These are phyloP conservation scores for Juglanconis sp. DNA, from an alignment of 2,329 filamentous ascomycete species.

Conservation along the genomic window DNA sequence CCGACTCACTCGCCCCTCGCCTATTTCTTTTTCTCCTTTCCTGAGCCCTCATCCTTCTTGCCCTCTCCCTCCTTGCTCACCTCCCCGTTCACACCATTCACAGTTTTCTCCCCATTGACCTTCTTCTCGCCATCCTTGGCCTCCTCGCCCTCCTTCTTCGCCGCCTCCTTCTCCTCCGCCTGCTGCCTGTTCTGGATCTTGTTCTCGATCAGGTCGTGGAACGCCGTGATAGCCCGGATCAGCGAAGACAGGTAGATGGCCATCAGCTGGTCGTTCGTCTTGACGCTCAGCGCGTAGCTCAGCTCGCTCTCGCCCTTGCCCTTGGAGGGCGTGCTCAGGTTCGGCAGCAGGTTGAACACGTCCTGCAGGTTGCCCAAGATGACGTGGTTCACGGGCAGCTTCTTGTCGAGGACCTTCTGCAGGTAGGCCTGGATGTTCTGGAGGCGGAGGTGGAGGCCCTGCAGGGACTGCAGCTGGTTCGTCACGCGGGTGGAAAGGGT, in stretches of 20 bases:
- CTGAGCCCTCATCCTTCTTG: conserved; percentile 40
- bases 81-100: conserved; percentile 38
- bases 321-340: conserved; percentile 77
- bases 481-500: conserved; percentile 96
- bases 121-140: conserved; percentile 57
- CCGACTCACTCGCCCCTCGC: background rate
- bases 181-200: conserved; percentile 99
- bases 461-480: conserved; percentile 93
- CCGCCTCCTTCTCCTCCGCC: conserved; percentile 87
- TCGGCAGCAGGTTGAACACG: conserved; percentile 96
- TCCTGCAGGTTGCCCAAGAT: conserved; percentile 98
- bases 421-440: conserved; percentile 95
- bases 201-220: conserved; percentile 99
- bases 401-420: conserved; percentile 89
- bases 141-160: conserved; percentile 73
- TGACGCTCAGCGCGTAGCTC: conserved; percentile 94
- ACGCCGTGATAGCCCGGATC: conserved; percentile 96
- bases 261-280: conserved; percentile 99
- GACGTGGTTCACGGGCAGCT: conserved; percentile 93
- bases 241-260: conserved; percentile 95
- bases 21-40: conserved; percentile 22
- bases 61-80: conserved; percentile 51
- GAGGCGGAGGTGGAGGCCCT: conserved; percentile 90
- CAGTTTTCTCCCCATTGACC: conserved; percentile 40
- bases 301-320: conserved; percentile 73